phyloP scores from a whole-genome alignment of 306 rosid genomes.

The Citrullus amarus region DNA sequence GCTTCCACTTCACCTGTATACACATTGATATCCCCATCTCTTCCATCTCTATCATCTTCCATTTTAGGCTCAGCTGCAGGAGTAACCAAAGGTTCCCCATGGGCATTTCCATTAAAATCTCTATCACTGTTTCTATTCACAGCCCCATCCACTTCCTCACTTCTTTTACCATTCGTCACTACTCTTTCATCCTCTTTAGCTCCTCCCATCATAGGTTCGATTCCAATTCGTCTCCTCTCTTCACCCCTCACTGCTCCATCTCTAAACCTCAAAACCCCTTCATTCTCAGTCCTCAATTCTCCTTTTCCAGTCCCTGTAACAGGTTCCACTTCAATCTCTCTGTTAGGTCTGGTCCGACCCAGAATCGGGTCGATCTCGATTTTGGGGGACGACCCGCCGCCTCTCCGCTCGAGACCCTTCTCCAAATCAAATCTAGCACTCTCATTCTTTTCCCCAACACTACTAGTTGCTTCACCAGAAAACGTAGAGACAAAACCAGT shows the following conservation, averaged over 20 bases:
- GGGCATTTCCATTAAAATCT: slow-evolving; percentile 21
- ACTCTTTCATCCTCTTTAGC: slow-evolving; percentile 25
- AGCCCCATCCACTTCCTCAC: slow-evolving; percentile 14
- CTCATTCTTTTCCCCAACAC: slow-evolving; percentile 41
- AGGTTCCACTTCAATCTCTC: slow-evolving; percentile 49
- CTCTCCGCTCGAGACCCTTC: slow-evolving; percentile 25
- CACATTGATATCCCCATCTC: slow-evolving; percentile 30
- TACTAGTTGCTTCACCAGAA: slow-evolving; percentile 52
- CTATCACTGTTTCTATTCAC: slow-evolving; percentile 14
- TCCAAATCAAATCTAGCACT: slow-evolving; percentile 43
- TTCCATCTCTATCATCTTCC: slow-evolving; percentile 21
- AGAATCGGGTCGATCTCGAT: slow-evolving; percentile 76
- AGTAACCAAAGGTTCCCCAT: slow-evolving; percentile 28
- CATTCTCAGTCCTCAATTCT: slow-evolving; percentile 24
- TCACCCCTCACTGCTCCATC: slow-evolving; percentile 21
- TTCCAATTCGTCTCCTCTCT: slow-evolving; percentile 25
- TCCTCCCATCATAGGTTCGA: slow-evolving; percentile 27
- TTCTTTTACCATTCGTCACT: slow-evolving; percentile 22
- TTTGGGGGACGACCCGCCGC: slow-evolving; percentile 61
- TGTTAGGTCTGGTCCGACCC: slow-evolving; percentile 41
- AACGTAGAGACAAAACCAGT: slow-evolving; percentile 79
- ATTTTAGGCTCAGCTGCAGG: slow-evolving; percentile 29
- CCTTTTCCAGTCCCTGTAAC: slow-evolving; percentile 27
- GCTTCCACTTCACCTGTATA: slow-evolving; percentile 30
- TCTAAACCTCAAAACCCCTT: slow-evolving; percentile 20